Conservation (phyloP, 2,329 filamentous ascomycete genomes). For the Colletotrichum chlorophyti region DNA sequence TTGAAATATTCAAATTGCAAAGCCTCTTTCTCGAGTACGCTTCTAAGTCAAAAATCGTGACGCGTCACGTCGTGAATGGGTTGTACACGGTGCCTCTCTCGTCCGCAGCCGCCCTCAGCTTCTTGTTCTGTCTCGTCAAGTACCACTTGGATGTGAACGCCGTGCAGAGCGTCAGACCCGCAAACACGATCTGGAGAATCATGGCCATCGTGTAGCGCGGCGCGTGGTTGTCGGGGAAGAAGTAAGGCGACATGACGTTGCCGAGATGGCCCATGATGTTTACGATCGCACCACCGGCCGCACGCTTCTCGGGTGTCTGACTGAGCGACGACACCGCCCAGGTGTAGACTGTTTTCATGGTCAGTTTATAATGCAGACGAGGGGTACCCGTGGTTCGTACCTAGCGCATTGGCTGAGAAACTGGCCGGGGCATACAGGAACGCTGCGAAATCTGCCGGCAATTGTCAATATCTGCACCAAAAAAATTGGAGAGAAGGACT, state of each 20-base stretch:
- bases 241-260: slow-evolving; percentile 53
- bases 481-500: too few relatives aligned
- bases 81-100: slow-evolving; percentile 13
- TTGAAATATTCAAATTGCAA: too few relatives aligned
- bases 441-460: too few relatives aligned
- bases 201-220: slow-evolving; percentile 50
- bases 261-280: slow-evolving; percentile 50
- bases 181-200: slow-evolving; percentile 31
- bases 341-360: slow-evolving; percentile 35
- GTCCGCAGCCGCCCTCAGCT: slow-evolving; percentile 21
- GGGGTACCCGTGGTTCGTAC: neutral
- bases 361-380: neutral
- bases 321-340: slow-evolving; percentile 49
- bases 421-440: slow-evolving; percentile 45
- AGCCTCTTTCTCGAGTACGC: too few relatives aligned
- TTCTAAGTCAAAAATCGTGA: too few relatives aligned
- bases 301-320: slow-evolving; percentile 52
- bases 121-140: slow-evolving; percentile 28
- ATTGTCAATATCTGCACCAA: too few relatives aligned
- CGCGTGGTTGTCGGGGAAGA: slow-evolving; percentile 47
- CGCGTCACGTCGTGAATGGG: slow-evolving; percentile 28
- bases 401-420: slow-evolving; percentile 44
- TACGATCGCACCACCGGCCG: slow-evolving; percentile 47
- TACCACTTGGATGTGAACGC: slow-evolving; percentile 20
- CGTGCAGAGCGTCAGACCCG: slow-evolving; percentile 13